Percentiles rank a stretch among this genome's conserved stretches.
phyloP scores from a whole-genome alignment of 177 flowering plant species.

The Vitis hybrid region DNA sequence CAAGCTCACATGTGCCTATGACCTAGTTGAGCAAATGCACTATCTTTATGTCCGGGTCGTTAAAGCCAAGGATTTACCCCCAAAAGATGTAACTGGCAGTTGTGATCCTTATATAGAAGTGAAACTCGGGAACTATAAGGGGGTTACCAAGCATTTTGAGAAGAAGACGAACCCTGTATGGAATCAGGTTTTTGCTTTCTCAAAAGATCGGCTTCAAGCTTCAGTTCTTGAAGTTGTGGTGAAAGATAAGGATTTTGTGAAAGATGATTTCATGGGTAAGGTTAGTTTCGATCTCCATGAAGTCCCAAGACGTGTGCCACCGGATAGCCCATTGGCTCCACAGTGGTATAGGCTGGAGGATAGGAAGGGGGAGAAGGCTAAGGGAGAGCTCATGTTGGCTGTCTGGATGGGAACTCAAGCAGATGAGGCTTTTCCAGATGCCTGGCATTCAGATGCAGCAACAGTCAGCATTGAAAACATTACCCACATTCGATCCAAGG shows the following conservation, averaged over 20 bases:
- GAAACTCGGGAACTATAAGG: conserved; percentile 52
- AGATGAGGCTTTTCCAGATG: conserved; percentile 49
- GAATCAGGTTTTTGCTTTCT: conserved; percentile 52
- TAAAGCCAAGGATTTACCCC: conserved; percentile 45
- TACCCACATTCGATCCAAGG: conserved; percentile 39
- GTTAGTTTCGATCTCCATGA: conserved; percentile 38
- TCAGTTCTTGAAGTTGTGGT: conserved; percentile 38
- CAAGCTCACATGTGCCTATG: conserved; percentile 47
- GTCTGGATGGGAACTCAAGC: conserved; percentile 62
- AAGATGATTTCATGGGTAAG: conserved; percentile 42
- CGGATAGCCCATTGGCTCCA: conserved; percentile 53
- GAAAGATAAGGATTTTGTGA: conserved; percentile 40
- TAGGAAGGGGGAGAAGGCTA: conserved; percentile 29
- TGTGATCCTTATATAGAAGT: conserved; percentile 57
- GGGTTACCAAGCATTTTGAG: conserved; percentile 39
- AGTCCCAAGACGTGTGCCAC: conserved; percentile 42
- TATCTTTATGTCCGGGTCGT: conserved; percentile 54
- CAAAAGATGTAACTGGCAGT: conserved; percentile 41
- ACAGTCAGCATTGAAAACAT: conserved; percentile 31
- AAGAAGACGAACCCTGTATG: conserved; percentile 47
- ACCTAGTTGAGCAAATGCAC: conserved; percentile 61
- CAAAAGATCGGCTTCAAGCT: conserved; percentile 47
- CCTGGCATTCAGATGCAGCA: conserved; percentile 56
- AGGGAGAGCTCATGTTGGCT: conserved; percentile 50
- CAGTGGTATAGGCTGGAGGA: conserved; percentile 50